Conservation (phyloP, 129 eudicot species). For the Artemisia annua region DNA sequence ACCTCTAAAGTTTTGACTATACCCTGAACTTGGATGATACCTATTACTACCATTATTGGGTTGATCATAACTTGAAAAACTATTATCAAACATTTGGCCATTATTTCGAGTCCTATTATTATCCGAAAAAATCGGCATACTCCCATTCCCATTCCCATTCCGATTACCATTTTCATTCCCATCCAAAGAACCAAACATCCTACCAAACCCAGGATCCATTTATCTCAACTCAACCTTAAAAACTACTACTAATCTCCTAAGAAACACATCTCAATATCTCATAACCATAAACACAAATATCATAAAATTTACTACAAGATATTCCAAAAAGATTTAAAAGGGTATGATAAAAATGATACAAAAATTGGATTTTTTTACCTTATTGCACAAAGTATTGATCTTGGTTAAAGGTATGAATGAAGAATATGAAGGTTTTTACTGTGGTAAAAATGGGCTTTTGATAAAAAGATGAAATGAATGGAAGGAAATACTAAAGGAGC, state of each 20-base stretch:
- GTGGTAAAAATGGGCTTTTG: neutral
- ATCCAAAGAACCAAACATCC: slow-evolving; percentile 34
- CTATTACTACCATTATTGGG: slow-evolving; percentile 35
- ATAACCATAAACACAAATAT: slow-evolving; percentile 17
- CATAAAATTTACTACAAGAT: slow-evolving; percentile 11
- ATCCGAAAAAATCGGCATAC: slow-evolving; percentile 19
- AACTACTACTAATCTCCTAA: neutral
- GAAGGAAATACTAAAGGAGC: slow-evolving; percentile 13
- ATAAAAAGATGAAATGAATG: neutral
- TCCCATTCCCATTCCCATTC: slow-evolving; percentile 41
- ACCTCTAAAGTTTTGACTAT: slow-evolving; percentile 41
- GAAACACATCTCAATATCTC: neutral
- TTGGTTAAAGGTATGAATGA: neutral
- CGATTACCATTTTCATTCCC: slow-evolving; percentile 47
- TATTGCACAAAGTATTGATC: slow-evolving; percentile 7
- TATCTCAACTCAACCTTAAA: neutral
- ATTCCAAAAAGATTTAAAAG: neutral
- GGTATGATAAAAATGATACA: too few relatives aligned
- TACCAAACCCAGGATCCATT: slow-evolving; percentile 62
- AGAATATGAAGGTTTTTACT: slow-evolving; percentile 16
- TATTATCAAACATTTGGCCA: slow-evolving; percentile 34
- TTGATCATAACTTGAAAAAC: slow-evolving; percentile 32
- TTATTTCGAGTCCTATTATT: slow-evolving; percentile 23
- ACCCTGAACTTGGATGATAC: slow-evolving; percentile 24
- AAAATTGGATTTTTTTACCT: slow-evolving; percentile 28